These are phyloP conservation scores for Geum urbanum DNA, from an alignment of 306 rosid species.

Conservation along the genomic window DNA sequence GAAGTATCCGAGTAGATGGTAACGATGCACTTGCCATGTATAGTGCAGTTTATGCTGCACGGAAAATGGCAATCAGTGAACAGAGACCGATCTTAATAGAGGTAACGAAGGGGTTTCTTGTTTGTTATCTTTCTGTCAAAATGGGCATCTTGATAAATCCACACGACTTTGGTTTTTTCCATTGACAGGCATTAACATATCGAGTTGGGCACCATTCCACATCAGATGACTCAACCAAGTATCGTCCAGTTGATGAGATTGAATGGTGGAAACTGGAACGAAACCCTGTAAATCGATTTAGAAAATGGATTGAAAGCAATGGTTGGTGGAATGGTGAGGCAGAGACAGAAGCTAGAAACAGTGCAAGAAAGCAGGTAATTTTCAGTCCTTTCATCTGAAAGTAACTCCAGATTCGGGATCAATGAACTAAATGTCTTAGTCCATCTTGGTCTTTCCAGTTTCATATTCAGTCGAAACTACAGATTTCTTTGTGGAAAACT, in stretches of 20 bases:
- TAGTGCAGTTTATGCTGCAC: conserved; percentile 70
- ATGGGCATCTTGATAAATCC: background rate
- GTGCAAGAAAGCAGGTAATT: conserved; percentile 57
- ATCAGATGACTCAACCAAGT: conserved; percentile 96
- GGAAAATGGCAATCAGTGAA: conserved; percentile 73
- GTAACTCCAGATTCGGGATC: conserved; percentile 9
- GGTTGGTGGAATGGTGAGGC: conserved; percentile 73
- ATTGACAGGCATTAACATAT: conserved; percentile 72
- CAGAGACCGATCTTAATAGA: conserved; percentile 78
- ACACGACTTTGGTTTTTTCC: background rate
- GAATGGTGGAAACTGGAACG: conserved; percentile 69
- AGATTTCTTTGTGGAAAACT: background rate
- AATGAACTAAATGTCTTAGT: background rate
- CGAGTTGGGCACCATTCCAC: conserved; percentile 95
- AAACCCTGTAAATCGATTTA: conserved; percentile 73
- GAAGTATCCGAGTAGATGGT: conserved; percentile 89
- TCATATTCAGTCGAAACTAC: background rate
- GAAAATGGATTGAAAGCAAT: conserved; percentile 86
- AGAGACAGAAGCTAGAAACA: conserved; percentile 60
- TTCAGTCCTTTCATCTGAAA: background rate
- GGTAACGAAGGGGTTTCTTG: conserved; percentile 35
- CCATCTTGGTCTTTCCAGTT: background rate
- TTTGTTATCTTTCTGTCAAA: background rate
- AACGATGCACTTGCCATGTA: conserved; percentile 85
- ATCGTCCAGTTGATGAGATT: conserved; percentile 68